Evolutionary conservation across 768 basidiomycete genomes (phyloP), one percentile per base, ranked within the genome.

Genomic region (Tephrocybe sp.): DNA sequence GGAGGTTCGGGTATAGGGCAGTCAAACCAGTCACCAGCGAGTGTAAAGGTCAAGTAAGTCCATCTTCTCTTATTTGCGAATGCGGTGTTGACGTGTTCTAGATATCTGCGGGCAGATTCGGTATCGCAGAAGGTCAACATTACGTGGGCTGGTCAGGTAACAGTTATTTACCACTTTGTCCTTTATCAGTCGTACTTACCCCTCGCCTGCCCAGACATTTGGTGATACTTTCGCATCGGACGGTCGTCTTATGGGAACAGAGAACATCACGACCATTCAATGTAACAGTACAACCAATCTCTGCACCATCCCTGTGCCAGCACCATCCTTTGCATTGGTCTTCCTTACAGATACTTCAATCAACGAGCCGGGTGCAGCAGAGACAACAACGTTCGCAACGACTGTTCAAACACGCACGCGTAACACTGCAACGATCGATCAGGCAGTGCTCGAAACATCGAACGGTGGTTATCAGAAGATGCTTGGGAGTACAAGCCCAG

Each of bases 251-350:
- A 62, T 70, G 39, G 86, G 86, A 35, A 58, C 65, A 0, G 66
- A 77, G 45, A 59, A 72, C 44, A 73, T 87, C 6, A 68, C 76
- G 38, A 83, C 77, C 0, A 70, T 89, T 26, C 49, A 65, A 7
- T 93, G 90, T 58, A 73, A 83, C 57, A 69, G 72, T 44, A 65
- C 63, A 10, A 67, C 68, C 31, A 72, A 75, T 54, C 69, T 73
- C 2, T 91, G 89, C 67, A 62, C 68, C 17, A 72, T 90, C 51
- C 68, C 66, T n/a, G 83, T 89, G 20, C 77, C 79, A 13, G 85
- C 87, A 0, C 89, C 90, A 0, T 78, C 77, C 23, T 80, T 80
- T 32, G 87, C 84, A 0, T 71, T 92, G 32, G 86, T 91, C 35
- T 89, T 87, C 73, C 69, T 90, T 14, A 75, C 70, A 4, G 65